Conservation (phyloP, 129 eudicot genomes). For the Glebionis coronaria region DNA sequence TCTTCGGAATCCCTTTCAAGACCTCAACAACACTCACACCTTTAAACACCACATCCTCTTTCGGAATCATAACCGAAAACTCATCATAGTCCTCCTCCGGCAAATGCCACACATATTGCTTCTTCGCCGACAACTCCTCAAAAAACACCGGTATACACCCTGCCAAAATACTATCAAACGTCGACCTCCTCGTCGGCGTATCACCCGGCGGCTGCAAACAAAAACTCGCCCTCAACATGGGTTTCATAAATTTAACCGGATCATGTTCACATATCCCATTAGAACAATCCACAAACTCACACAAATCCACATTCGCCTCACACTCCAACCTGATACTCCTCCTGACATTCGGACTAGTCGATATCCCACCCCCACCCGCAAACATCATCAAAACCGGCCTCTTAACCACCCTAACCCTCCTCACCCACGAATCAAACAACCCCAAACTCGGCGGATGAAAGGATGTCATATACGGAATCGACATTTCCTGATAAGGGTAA, state of each 20-base stretch:
- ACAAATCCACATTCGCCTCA: slow-evolving; percentile 33
- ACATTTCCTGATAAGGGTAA: slow-evolving; percentile 76
- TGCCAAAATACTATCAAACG: slow-evolving; percentile 71
- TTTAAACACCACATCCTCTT: slow-evolving; percentile 84
- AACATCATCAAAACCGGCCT: slow-evolving; percentile 57
- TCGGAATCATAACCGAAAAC: slow-evolving; percentile 77
- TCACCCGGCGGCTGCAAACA: slow-evolving; percentile 95
- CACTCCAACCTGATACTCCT: slow-evolving; percentile 83
- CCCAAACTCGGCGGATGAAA: slow-evolving; percentile 82
- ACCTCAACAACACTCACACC: slow-evolving; percentile 76
- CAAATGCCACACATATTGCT: slow-evolving; percentile 80
- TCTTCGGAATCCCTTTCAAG: slow-evolving; percentile 55
- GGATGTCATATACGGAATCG: slow-evolving; percentile 77
- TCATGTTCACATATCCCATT: slow-evolving; percentile 86
- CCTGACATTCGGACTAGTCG: slow-evolving; percentile 58
- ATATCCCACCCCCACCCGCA: slow-evolving; percentile 90
- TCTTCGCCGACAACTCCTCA: slow-evolving; percentile 66
- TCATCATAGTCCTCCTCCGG: slow-evolving; percentile 51
- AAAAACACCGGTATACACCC: slow-evolving; percentile 96
- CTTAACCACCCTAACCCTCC: slow-evolving; percentile 44
- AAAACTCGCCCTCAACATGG: slow-evolving; percentile 79
- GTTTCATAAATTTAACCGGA: slow-evolving; percentile 78
- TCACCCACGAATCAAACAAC: slow-evolving; percentile 58
- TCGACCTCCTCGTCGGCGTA: slow-evolving; percentile 77
- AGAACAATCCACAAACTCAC: slow-evolving; percentile 84